Conservation (phyloP, 768 basidiomycete genomes). For the Mycena alexandri region DNA sequence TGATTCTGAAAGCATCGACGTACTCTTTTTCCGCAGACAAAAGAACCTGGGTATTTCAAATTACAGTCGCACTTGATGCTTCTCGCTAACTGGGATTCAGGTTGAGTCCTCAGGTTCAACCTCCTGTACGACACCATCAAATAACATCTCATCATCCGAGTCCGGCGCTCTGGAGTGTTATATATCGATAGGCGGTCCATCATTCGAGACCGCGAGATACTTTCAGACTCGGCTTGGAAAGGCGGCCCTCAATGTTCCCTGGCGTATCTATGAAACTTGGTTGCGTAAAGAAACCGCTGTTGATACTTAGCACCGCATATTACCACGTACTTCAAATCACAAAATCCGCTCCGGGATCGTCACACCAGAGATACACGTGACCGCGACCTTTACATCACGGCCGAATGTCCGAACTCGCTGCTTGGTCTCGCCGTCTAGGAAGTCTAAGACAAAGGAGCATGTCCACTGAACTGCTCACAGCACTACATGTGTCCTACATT, state of each 20-base stretch:
- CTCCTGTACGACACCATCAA: constrained; percentile 11
- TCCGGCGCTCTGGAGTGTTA: constrained; percentile 19
- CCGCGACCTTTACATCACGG: no score
- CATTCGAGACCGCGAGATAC: constrained; percentile 20
- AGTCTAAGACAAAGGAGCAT: not conserved
- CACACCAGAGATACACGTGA: no score
- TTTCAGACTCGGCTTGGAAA: constrained; percentile 15
- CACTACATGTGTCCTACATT: constrained; percentile 82
- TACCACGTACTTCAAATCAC: no score
- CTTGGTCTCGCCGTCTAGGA: no score
- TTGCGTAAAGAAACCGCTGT: not conserved
- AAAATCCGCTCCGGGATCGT: no score
- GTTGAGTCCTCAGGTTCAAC: not conserved
- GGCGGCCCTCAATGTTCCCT: not conserved
- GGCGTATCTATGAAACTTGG: constrained; percentile 34
- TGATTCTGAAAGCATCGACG: constrained; percentile 44
- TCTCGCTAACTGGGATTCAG: not conserved
- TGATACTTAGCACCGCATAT: no score
- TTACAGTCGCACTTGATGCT: not conserved
- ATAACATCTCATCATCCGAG: not conserved
- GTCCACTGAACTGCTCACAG: constrained; percentile 50
- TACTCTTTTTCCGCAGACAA: constrained; percentile 49
- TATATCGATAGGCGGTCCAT: constrained; percentile 11
- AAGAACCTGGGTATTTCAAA: constrained; percentile 46
- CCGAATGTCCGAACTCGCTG: no score